Conservation (phyloP, 192 early-diverging fungal genomes). For the Mortierella claussenii region DNA sequence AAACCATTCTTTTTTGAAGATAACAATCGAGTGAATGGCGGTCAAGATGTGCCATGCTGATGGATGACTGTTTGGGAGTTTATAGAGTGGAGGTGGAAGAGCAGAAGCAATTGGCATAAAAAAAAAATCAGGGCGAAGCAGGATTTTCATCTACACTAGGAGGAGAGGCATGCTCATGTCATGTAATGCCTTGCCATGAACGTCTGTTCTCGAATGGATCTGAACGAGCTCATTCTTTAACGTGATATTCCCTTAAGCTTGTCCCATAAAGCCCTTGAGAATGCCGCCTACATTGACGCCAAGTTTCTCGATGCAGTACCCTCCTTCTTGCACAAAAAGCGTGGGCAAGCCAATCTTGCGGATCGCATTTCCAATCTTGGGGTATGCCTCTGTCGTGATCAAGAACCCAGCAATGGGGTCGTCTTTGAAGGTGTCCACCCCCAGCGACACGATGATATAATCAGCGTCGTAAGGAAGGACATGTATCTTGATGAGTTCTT, state of each 20-base stretch:
- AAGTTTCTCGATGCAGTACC: conserved; percentile 62
- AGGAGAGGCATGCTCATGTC: too few species aligned
- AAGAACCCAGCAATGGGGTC: conserved; percentile 63
- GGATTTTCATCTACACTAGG: too few species aligned
- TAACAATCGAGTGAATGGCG: background rate
- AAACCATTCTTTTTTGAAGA: conserved; percentile 4
- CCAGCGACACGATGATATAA: conserved; percentile 70
- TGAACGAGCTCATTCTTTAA: too few species aligned
- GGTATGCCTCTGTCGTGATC: conserved; percentile 52
- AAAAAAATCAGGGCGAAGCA: too few species aligned
- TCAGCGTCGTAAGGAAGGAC: conserved; percentile 64
- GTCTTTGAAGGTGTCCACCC: conserved; percentile 71
- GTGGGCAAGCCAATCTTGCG: conserved; percentile 54
- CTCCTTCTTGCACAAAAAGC: conserved; percentile 67
- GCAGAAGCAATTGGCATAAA: too few species aligned
- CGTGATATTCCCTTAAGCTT: background rate
- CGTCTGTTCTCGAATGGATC: too few species aligned
- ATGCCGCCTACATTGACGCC: conserved; percentile 60
- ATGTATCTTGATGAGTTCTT: conserved; percentile 50
- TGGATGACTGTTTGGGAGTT: too few species aligned
- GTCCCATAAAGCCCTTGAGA: conserved; percentile 55
- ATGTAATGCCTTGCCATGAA: too few species aligned
- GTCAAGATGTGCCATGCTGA: too few species aligned
- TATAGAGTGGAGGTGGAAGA: too few species aligned
- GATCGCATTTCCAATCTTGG: conserved; percentile 52